Conservation (phyloP, 2,329 filamentous ascomycete genomes). For the Sordariomycetes sp. region DNA sequence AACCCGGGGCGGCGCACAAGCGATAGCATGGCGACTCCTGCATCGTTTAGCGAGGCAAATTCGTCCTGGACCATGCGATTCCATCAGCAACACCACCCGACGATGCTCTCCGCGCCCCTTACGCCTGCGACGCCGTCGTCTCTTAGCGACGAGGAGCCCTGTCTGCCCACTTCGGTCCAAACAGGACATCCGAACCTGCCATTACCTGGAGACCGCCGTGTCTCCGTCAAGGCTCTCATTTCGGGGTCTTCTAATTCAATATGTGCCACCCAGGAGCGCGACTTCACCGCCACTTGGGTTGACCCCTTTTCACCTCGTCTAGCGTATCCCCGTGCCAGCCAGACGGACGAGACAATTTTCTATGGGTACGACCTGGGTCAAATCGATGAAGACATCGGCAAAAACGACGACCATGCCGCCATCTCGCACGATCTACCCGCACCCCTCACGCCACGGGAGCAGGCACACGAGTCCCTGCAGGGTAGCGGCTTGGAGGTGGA, state of each 20-base stretch:
- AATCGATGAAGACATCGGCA: constrained; percentile 57
- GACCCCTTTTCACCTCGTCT: not conserved
- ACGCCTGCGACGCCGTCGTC: constrained; percentile 28
- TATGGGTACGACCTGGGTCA: constrained; percentile 66
- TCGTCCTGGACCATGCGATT: constrained; percentile 1
- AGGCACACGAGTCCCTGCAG: constrained; percentile 6
- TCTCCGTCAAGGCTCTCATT: constrained; percentile 58
- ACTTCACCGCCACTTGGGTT: not conserved
- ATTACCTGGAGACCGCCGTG: constrained; percentile 21
- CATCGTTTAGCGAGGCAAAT: not conserved
- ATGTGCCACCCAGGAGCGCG: not conserved
- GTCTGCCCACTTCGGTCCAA: constrained; percentile 11
- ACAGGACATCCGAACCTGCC: constrained; percentile 9
- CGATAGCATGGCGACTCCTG: not conserved
- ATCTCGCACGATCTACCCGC: constrained; percentile 36
- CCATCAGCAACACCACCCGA: not conserved
- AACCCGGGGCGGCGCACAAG: not conserved
- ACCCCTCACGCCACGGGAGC: constrained; percentile 13
- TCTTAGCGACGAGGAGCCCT: constrained; percentile 24
- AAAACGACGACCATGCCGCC: constrained; percentile 60
- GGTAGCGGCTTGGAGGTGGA: constrained; percentile 10
- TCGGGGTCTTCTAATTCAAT: constrained; percentile 29
- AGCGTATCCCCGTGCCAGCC: not conserved
- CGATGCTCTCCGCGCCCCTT: constrained; percentile 20
- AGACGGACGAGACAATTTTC: constrained; percentile 28